Percentiles rank a stretch among this genome's conserved stretches.
Evolutionary conservation across 176 grass and related monocot genomes (phyloP).

Genomic region (Aegilops speltoides): DNA sequence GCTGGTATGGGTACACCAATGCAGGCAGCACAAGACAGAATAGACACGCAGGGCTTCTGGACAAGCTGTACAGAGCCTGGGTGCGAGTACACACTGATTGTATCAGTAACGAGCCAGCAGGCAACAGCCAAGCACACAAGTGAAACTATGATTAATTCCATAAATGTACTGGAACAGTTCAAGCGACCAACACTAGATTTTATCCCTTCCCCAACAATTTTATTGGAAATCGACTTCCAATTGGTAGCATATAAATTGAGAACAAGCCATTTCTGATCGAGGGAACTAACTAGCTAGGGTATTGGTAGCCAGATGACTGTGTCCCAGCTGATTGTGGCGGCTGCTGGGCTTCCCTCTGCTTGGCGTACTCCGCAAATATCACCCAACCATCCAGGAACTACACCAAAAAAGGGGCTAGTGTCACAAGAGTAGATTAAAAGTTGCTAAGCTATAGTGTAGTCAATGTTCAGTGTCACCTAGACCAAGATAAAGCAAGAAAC

Average conservation of each 20-base stretch:
- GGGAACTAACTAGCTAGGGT: not conserved
- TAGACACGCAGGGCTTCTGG: not conserved
- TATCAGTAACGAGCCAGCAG: not conserved
- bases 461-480: not conserved
- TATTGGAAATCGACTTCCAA: not conserved
- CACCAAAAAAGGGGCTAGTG: not conserved
- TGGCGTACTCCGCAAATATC: slow-evolving; percentile 74
- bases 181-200: not conserved
- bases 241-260: not conserved
- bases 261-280: not conserved
- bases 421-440: slow-evolving; percentile 8
- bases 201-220: not conserved
- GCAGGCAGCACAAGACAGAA: not conserved
- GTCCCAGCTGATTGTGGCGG: not conserved
- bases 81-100: not conserved
- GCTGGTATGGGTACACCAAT: not conserved
- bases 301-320: slow-evolving; percentile 22
- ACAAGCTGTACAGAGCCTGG: not conserved
- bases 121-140: not conserved
- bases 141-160: not conserved
- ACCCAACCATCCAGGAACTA: slow-evolving; percentile 89
- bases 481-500: not conserved
- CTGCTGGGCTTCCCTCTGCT: slow-evolving; percentile 38
- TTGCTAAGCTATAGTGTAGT: not conserved
- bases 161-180: not conserved